Base-by-base conservation (phyloP, 257 asterid genomes). In the Primulina eburnea region DNA sequence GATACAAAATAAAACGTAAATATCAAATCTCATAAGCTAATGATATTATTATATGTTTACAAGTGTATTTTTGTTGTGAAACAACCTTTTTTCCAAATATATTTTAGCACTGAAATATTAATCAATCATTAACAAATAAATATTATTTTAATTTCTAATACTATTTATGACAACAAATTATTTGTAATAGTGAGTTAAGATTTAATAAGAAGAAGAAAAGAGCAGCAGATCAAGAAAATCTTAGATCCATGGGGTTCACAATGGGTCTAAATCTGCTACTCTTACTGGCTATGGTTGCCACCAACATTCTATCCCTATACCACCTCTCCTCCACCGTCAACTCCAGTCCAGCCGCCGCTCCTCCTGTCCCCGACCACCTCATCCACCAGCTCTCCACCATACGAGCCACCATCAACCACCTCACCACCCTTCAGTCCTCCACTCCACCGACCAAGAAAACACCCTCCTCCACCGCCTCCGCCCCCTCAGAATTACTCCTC, bases 381-480 rank as follows among this genome's bases (percentile, higher is more conserved):
- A 74, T 93, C 84, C 99, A 83, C 82, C 97, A 93, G 76, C 97
- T 93, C 71, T 82, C 92, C 76, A 87, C 97, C 75, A 89, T 93
- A 56, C 97, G 96, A 82, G 95, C 97, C 92, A 87, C 95, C 87
- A 93, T 93, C 80, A 81, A 29, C 84, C 95, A 87, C 89, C 97
- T 93, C 89, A 88, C 97, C 71, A 64, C 80, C 84, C 90, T 90
- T 81, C 92, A 83, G 1, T 81, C 86, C 58, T 28, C 88, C 70
- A 3, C 82, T 55, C 57, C 91, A 2, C 66, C 78, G 28, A 40
- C 84, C 81, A 82, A 70, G 26, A 75, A 68, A 60, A 14, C 80
- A 20, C 60, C 62, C 64, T 50, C 77, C 63, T 10, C 82, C 75
- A 32, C 73, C 59, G 33, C 74, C 28, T 9, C 83, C 64, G 75